Evolutionary conservation across 768 basidiomycete species (phyloP), one percentile per base, ranked within the genome.

Genomic region (Leucosporidium yakuticum): DNA sequence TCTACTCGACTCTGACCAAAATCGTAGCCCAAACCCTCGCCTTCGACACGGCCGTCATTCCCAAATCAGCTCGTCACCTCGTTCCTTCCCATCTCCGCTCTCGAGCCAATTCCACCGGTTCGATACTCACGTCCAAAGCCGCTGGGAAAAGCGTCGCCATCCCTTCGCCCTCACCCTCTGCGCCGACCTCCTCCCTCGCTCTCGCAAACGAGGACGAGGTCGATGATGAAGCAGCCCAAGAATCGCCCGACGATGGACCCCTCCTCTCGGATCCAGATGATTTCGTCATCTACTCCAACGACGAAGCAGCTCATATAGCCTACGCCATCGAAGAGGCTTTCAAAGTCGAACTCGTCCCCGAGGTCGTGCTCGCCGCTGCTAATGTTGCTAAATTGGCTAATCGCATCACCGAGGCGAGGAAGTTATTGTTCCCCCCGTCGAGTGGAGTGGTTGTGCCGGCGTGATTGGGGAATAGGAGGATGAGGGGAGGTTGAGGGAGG

Each of bases 341-440:
- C 79, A 85, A 83, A 31, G 88, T 97, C 50, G 94, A 98, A 76
- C 88, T 92, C 77, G 87, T 87, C 14, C 85, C 87, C 29, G 91
- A 95, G 75, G 92, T 99, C 48, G 83, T 99, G 59, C 82, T 98
- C 57, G 95, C 91, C 4, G 92, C 96, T 75, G 93, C 96, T 32
- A 98, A 98, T 79, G 78, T 97, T 76, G 84, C 86, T n/a, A 82
- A 87, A 32, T 80, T 99, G 68, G 86, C 91, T 3, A 88, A 88
- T 74, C 83, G 91, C 75, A 90, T 99, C 74, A 78, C 94, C 70
- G 84, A 79, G 60, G 73, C 74, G 36, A 56, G 64, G 31, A 56
- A 36, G 25, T 47, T 66, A 21, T 31, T 70, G 23, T 44, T 44
- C 39, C 39, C 39, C 11, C 39, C 39, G 11, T 44, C 39, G 11